Evolutionary conservation across 2,329 filamentous ascomycete genomes (phyloP).

Genomic region (Apiospora phragmitis): DNA sequence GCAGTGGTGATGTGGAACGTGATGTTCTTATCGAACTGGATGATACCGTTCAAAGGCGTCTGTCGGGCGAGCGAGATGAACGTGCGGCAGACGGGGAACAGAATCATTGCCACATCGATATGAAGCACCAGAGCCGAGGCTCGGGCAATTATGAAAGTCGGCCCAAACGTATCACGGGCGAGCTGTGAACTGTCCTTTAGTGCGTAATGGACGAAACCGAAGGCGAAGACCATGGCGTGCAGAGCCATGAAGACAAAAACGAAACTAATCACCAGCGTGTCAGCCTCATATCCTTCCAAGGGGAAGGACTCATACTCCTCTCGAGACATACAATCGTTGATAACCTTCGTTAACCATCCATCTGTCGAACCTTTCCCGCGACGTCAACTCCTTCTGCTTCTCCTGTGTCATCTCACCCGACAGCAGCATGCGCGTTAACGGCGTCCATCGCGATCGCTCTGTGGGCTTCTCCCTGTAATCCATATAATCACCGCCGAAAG

Average conservation of each 20-base stretch:
- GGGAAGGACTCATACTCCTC: constrained; percentile 16
- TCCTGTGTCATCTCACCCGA: constrained; percentile 81
- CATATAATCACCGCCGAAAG: constrained; percentile 30
- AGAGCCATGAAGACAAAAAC: constrained; percentile 73
- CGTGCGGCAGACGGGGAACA: constrained; percentile 82
- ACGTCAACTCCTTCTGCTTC: constrained; percentile 65
- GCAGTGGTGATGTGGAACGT: constrained; percentile 83
- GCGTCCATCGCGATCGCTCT: constrained; percentile 80
- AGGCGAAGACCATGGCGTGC: constrained; percentile 76
- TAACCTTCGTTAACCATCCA: constrained; percentile 94
- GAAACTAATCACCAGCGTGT: constrained; percentile 35
- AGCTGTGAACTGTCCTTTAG: constrained; percentile 72
- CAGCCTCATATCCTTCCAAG: constrained; percentile 19
- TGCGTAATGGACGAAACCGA: constrained; percentile 78
- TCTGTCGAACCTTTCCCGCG: constrained; percentile 73
- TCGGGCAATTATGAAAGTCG: constrained; percentile 76
- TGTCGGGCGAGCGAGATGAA: constrained; percentile 79
- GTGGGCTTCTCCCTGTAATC: constrained; percentile 47
- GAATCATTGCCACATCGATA: constrained; percentile 76
- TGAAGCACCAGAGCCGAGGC: constrained; percentile 76
- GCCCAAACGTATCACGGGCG: constrained; percentile 68
- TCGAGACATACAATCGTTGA: constrained; percentile 66
- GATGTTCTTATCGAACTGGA: constrained; percentile 88
- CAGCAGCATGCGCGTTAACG: constrained; percentile 78
- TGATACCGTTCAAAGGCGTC: constrained; percentile 81